phyloP scores from a whole-genome alignment of 768 basidiomycete genomes.

The Mycena haematopus region DNA sequence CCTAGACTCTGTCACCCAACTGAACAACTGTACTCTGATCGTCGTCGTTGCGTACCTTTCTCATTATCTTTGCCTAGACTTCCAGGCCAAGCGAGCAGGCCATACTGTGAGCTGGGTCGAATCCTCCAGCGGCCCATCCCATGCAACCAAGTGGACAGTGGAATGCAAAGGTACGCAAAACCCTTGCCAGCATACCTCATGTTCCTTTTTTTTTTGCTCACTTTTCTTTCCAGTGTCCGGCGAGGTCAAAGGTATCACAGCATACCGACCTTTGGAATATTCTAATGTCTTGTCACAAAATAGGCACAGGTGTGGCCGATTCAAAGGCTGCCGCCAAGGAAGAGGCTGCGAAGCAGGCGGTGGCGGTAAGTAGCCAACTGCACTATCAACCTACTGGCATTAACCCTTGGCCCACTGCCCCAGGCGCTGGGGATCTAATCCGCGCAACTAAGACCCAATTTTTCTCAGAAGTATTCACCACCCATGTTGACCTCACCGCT shows the following conservation, averaged over 20 bases:
- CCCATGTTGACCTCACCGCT: neutral
- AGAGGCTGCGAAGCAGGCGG: slow-evolving; percentile 52
- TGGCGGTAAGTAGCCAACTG: slow-evolving; percentile 39
- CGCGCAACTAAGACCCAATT: neutral
- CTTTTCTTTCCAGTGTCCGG: slow-evolving; percentile 19
- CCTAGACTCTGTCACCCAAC: slow-evolving; percentile 39
- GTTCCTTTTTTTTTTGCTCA: neutral
- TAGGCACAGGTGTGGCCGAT: slow-evolving; percentile 52
- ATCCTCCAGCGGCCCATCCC: slow-evolving; percentile 45
- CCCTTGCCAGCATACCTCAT: neutral
- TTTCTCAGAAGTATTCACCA: neutral
- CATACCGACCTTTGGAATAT: slow-evolving; percentile 1
- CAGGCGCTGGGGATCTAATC: slow-evolving; percentile 14
- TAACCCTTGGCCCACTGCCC: neutral
- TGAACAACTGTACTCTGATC: slow-evolving; percentile 30
- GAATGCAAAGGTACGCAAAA: slow-evolving; percentile 59
- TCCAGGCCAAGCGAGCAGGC: slow-evolving; percentile 39
- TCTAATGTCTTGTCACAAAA: slow-evolving; percentile 38
- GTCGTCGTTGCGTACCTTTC: neutral
- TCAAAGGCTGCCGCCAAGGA: slow-evolving; percentile 56
- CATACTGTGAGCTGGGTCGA: slow-evolving; percentile 51
- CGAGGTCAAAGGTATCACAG: slow-evolving; percentile 17
- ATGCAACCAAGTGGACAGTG: slow-evolving; percentile 56
- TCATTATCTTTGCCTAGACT: slow-evolving; percentile 35
- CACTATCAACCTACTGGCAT: neutral